Base-by-base conservation (phyloP, 2,329 filamentous ascomycete genomes). In the Chaetomium olivaceum region DNA sequence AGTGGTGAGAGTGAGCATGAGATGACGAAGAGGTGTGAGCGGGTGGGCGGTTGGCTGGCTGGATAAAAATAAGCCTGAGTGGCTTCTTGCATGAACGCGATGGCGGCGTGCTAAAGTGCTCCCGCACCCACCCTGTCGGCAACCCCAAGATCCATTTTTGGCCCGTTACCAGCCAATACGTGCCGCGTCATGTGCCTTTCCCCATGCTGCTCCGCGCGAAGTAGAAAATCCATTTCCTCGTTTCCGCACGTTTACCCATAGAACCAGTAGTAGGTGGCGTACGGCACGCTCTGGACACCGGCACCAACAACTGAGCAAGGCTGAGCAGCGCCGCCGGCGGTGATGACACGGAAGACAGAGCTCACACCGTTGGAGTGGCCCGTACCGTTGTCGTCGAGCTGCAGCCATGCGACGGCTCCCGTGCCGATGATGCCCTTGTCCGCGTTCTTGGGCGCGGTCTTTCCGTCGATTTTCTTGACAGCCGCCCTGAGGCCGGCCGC, bases 211-310 rank as follows among this genome's bases (percentile, higher is more conserved):
- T n/a, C 23, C 23, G n/a, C 48, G n/a, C 48, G 43, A 33, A 33
- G 25, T 7, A 29, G n/a, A 19, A 31, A 11, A 36, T 14, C 19
- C 19, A 6, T 7, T 16, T 62, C 33, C 5, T 23, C 39, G 6
- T 6, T 33, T n/a, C 8, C 8, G 31, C 16, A 36, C 29, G 11
- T 60, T 61, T 56, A 65, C 46, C 63, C 63, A 71, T 80, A 87
- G 73, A 87, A 81, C 84, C 85, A 87, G 77, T 88, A 88, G 69
- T 79, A 80, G n/a, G 85, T 78, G 0, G 84, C 72, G 73, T 88
- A 88, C 2, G 81, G 80, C 29, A 85, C 81, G 74, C 84, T 87
- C 71, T 83, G 79, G 21, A 72, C 67, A 64, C 81, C 79, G 8
- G 71, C 72, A 51, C 80, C 78, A n/a, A 76, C 76, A 1, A 74